These are phyloP conservation scores for Psilocybe subaeruginosa DNA, from an alignment of 768 basidiomycete genomes.

Conservation along the genomic window DNA sequence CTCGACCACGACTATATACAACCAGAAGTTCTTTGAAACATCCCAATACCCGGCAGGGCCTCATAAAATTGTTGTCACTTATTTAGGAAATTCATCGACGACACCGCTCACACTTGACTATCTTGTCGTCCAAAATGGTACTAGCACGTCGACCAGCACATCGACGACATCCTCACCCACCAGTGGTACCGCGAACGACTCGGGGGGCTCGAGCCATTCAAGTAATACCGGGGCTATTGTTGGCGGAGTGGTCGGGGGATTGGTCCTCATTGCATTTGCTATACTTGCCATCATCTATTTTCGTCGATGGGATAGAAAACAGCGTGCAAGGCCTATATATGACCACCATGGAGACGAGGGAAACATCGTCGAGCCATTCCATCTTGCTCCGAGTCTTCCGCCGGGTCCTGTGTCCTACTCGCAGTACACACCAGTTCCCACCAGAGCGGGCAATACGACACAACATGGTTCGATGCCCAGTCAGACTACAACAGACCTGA, in stretches of 20 bases:
- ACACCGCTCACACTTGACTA: constrained; percentile 27
- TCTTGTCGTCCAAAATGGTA: constrained; percentile 22
- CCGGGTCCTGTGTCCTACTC: not conserved
- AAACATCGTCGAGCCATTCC: not conserved
- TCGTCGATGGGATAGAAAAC: not conserved
- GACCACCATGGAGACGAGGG: not conserved
- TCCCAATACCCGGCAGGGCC: constrained; percentile 15
- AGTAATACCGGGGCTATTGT: not conserved
- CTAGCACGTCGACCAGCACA: not conserved
- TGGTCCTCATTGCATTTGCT: not conserved
- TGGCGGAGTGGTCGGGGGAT: constrained; percentile 7
- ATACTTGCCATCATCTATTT: not conserved
- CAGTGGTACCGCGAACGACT: not conserved
- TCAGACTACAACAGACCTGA: not conserved
- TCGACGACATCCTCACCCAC: not conserved
- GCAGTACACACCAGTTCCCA: not conserved
- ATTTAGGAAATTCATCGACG: constrained; percentile 20
- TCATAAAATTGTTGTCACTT: constrained; percentile 24
- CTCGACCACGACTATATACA: constrained; percentile 9
- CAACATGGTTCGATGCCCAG: not conserved
- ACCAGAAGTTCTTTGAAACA: constrained; percentile 26
- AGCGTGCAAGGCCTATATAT: not conserved
- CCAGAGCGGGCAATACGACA: not conserved
- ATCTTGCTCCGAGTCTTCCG: not conserved
- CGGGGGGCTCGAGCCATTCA: not conserved